Conservation (phyloP, 2,329 filamentous ascomycete genomes). For the Colletotrichum melonis region DNA sequence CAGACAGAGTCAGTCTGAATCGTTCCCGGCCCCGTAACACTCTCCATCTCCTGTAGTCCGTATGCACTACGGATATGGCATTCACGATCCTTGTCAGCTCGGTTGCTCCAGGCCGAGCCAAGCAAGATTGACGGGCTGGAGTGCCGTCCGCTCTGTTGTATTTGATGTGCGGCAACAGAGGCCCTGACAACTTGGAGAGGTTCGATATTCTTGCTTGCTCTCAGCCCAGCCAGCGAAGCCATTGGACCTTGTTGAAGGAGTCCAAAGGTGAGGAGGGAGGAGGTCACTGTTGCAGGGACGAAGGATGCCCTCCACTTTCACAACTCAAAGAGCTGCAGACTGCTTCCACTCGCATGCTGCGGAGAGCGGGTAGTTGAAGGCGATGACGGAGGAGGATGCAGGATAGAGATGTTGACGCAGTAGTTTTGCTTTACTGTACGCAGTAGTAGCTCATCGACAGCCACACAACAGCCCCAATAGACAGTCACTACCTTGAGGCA, state of each 20-base stretch:
- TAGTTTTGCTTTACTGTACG: not conserved
- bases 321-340: not conserved
- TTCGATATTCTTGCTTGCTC: not conserved
- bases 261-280: not conserved
- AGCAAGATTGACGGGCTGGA: not conserved
- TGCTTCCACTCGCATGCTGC: not conserved
- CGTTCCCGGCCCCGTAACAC: not conserved
- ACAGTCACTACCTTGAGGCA: not conserved
- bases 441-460: too few species aligned
- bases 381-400: not conserved
- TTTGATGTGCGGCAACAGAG: constrained; percentile 9
- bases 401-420: not conserved
- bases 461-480: not conserved
- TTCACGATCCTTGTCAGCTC: constrained; percentile 17
- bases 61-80: not conserved
- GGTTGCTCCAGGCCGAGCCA: constrained; percentile 25
- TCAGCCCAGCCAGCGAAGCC: not conserved
- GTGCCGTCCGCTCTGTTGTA: not conserved
- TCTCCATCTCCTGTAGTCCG: not conserved
- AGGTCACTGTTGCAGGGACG: not conserved
- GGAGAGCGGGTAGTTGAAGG: too few species aligned
- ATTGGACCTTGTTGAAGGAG: not conserved
- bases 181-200: not conserved
- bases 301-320: not conserved
- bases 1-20: not conserved